phyloP scores from a whole-genome alignment of 2,329 filamentous ascomycete genomes.

The Lomentospora prolificans region DNA sequence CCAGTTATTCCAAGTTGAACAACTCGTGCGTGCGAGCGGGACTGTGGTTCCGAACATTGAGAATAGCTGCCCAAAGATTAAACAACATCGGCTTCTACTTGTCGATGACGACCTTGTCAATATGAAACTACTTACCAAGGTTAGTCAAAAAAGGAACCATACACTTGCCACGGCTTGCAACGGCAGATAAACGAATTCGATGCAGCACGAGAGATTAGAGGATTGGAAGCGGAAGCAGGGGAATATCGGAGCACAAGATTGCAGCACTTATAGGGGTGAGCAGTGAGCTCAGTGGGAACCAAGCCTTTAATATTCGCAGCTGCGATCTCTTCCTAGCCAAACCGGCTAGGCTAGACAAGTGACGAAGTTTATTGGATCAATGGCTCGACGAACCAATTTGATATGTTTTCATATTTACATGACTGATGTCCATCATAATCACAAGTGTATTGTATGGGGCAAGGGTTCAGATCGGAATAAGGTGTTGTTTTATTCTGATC shows the following conservation, averaged over 20 bases:
- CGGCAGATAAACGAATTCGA: not conserved
- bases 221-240: not conserved
- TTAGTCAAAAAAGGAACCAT: constrained; percentile 23
- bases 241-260: not conserved
- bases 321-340: not conserved
- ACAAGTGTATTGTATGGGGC: no score
- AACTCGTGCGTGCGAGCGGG: no score
- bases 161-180: not conserved
- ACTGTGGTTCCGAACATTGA: no score
- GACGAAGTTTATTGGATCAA: not conserved
- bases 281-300: not conserved
- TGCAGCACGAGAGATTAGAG: not conserved
- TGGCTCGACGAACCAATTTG: not conserved
- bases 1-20: no score
- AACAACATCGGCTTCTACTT: constrained; percentile 20
- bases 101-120: constrained; percentile 35
- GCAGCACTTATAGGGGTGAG: not conserved
- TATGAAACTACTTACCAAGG: constrained; percentile 30
- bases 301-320: not conserved
- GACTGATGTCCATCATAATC: no score
- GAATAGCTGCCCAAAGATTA: constrained; percentile 17
- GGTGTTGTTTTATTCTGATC: no score
- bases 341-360: not conserved
- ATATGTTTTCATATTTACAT: no score
- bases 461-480: no score